phyloP scores from a whole-genome alignment of 2,329 filamentous ascomycete species.

The Clonostachys solani region DNA sequence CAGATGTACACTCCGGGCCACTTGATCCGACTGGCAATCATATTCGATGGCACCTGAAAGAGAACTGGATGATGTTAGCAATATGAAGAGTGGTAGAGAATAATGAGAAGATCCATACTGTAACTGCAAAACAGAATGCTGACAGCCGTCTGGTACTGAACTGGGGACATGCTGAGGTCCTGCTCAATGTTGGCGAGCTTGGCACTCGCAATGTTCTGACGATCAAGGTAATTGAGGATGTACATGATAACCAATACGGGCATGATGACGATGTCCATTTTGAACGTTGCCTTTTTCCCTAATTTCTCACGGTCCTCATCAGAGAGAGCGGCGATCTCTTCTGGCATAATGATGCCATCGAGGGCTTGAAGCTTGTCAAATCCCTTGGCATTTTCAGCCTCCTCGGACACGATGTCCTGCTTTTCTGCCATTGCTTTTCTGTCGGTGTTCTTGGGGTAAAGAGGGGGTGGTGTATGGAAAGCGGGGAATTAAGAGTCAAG shows the following conservation, averaged over 20 bases:
- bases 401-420: too few species aligned
- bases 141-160: slow-evolving; percentile 60
- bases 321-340: slow-evolving; percentile 9
- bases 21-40: slow-evolving; percentile 49
- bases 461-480: too few species aligned
- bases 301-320: slow-evolving; percentile 8
- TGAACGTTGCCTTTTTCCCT: slow-evolving; percentile 19
- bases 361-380: not conserved
- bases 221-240: slow-evolving; percentile 67
- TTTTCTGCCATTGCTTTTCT: too few species aligned
- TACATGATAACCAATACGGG: slow-evolving; percentile 70
- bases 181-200: slow-evolving; percentile 59
- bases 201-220: slow-evolving; percentile 66
- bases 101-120: slow-evolving; percentile 1
- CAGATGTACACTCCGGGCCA: slow-evolving; percentile 48
- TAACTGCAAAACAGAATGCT: slow-evolving; percentile 34
- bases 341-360: slow-evolving; percentile 6
- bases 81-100: not conserved
- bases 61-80: slow-evolving; percentile 38
- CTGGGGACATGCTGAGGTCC: slow-evolving; percentile 46
- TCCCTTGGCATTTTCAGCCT: too few species aligned
- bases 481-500: too few species aligned
- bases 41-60: slow-evolving; percentile 59
- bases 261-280: slow-evolving; percentile 59
- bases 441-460: too few species aligned